Evolutionary conservation across 140 eudicot genomes (phyloP), one percentile per base, ranked within the genome.

Genomic region (Senecio squalidus): DNA sequence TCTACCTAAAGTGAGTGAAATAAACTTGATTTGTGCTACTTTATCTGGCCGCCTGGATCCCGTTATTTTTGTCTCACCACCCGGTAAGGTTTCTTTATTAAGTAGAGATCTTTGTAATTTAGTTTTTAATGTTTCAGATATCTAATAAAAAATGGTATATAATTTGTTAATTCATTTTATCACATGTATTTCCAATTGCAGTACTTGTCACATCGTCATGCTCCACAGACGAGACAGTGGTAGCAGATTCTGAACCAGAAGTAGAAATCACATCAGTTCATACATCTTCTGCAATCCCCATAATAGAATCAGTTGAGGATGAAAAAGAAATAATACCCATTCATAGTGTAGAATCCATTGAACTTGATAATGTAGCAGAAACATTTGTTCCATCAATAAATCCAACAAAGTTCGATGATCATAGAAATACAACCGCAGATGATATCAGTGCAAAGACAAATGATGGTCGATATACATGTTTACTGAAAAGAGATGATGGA

Each of bases 191-290:
- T 64, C 54, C 44, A 44, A 48, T 73, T 72, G 88, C 94, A 90
- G 96, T 81, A 25, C 72, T 72, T 44, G 81, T 87, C 70, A 63
- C 89, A 10, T 92, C 98, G 62, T 87, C 96, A 67, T 92, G 96
- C 77, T 92, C 98, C 36, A 92, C 98, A 4, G 98, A 87, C 30
- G 98, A 84, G 85, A 92, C 98, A 23, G 82, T 92, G 44, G 98
- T 92, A 43, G 98, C 96, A 28, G 98, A 92, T 80, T 92, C 98
- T 15, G 98, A 92, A 63, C 80, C 70, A 27, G 98, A 92, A 68
- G 74, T 58, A 45, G 98, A 92, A 82, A 79, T 80, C 48, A 70
- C 75, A 18, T 92, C 98, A 0, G 43, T 68, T 65, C 76, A 51
- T 22, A 55, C 61, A 58, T 45, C 82, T 61, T 44, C 47, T 4